A percentile compares a stretch with the other conserved stretches of the same genome.
phyloP scores from a whole-genome alignment of 2,329 filamentous ascomycete species.

The Chaetomium sp. region DNA sequence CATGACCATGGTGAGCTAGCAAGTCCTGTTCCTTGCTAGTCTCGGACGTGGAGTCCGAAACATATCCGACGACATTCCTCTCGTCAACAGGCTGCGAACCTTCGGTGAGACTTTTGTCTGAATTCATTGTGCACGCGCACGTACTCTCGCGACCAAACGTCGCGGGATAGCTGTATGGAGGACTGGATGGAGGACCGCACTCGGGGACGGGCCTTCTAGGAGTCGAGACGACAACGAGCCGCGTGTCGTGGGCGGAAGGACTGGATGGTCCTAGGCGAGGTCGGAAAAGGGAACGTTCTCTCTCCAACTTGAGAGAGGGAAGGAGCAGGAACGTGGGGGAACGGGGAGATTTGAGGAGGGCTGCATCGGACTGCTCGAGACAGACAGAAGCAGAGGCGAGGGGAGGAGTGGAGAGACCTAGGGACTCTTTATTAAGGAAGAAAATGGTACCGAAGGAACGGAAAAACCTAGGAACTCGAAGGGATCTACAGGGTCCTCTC shows the following conservation, averaged over 20 bases:
- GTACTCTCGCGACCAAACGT: not conserved
- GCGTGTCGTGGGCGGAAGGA: not conserved
- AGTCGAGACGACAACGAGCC: not conserved
- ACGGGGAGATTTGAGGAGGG: not conserved
- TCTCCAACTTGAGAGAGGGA: not conserved
- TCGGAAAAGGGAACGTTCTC: not conserved
- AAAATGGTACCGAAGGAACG: not conserved
- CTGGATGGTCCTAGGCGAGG: not conserved
- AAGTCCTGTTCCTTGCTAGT: slow-evolving; percentile 43
- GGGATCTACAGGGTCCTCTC: slow-evolving; percentile 6
- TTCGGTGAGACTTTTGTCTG: not conserved
- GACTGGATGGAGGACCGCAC: not conserved
- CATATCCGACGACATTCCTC: not conserved
- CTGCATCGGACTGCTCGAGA: not conserved
- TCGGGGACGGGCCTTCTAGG: not conserved
- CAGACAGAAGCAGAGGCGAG: not conserved
- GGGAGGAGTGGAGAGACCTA: not conserved
- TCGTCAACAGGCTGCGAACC: not conserved
- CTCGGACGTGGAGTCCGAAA: slow-evolving; percentile 12
- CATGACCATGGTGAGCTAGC: slow-evolving; percentile 52
- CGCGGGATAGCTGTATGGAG: not conserved
- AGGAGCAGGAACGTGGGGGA: not conserved
- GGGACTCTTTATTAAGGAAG: no score
- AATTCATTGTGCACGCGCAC: not conserved
- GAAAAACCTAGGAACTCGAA: not conserved